Base-by-base conservation (phyloP, 805 yeast species). In the Monosporozyma yasuniensis region DNA sequence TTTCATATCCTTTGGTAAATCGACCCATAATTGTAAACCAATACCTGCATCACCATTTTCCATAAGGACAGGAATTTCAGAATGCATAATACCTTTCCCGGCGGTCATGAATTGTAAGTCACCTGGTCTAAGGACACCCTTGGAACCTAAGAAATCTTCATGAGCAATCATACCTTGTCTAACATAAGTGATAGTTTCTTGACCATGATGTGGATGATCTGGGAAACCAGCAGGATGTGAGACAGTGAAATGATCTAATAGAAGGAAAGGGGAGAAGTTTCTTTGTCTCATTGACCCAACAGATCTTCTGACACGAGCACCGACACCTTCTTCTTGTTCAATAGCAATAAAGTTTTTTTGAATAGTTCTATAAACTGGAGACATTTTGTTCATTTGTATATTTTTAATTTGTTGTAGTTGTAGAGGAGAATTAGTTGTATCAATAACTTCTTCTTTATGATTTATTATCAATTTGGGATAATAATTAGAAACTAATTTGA, bases 51-150 rank as follows among this genome's bases (percentile, higher is more conserved):
- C 75, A 25, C 70, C 69, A 37, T 76, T 72, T 19, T 71, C 72
- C 53, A 70, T 67, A 37, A 73, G 71, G 34, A 81, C 81, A 8
- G 96, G 96, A 79, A 87, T 87, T 63, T 88, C 96, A 2, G 88
- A 77, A 65, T 87, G 96, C 49, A 85, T 85, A 35, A 87, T 79
- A 47, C 95, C 96, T 58, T 76, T 77, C 52, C 96, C 96, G 4
- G 96, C 96, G 25, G 96, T 88, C 96, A 88, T 88, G 66, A 88
- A 87, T 66, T 88, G 96, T 56, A 89, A 71, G 64, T 88, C 96
- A 50, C 96, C 96, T 7, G 87, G 79, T 53, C 77, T 74, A 48
- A 89, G 69, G 8, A 86, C 73, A 50, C 96, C 96, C 48, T 77
- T 74, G n/a, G 84, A 71, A 1, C 96, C 96, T 2, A 95, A 85